A percentile compares a stretch with the other conserved stretches of the same genome.
Evolutionary conservation across 2,329 filamentous ascomycete species (phyloP).

Genomic region (Penicillium sp.): DNA sequence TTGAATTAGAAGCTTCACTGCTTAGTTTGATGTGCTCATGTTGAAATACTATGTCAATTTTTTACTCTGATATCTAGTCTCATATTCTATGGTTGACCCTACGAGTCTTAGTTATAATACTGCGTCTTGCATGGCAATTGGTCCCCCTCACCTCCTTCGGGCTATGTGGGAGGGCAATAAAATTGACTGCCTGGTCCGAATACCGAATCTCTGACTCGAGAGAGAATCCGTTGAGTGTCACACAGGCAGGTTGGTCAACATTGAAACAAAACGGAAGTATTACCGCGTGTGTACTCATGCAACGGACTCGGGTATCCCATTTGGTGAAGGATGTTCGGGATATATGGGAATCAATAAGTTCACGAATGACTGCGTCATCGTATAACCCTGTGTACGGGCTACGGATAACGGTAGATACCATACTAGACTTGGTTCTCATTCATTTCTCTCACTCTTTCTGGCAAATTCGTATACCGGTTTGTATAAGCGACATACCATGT

Average conservation of each 20-base stretch:
- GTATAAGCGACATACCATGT: no score
- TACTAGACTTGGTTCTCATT: not conserved
- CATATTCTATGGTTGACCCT: not conserved
- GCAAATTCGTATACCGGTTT: no score
- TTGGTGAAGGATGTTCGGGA: not conserved
- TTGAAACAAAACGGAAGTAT: constrained; percentile 21
- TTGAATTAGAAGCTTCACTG: constrained; percentile 21
- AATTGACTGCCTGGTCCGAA: not conserved
- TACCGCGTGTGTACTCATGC: not conserved
- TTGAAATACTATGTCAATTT: not conserved
- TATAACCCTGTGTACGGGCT: constrained; percentile 9
- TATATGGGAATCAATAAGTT: not conserved
- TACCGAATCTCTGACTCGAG: constrained; percentile 6
- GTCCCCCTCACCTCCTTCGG: not conserved
- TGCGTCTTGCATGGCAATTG: no score
- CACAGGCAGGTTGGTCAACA: constrained; percentile 18
- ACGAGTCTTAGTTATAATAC: not conserved
- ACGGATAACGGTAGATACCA: not conserved
- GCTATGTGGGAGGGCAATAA: not conserved
- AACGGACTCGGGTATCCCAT: not conserved
- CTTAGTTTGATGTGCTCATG: not conserved
- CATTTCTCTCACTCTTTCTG: not conserved
- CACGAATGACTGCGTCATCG: not conserved
- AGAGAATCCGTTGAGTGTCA: constrained; percentile 8
- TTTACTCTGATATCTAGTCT: not conserved